Percentiles rank a stretch among this genome's conserved stretches.
phyloP scores from a whole-genome alignment of 1,284 basidiomycete species.

The Nidula niveotomentosa region DNA sequence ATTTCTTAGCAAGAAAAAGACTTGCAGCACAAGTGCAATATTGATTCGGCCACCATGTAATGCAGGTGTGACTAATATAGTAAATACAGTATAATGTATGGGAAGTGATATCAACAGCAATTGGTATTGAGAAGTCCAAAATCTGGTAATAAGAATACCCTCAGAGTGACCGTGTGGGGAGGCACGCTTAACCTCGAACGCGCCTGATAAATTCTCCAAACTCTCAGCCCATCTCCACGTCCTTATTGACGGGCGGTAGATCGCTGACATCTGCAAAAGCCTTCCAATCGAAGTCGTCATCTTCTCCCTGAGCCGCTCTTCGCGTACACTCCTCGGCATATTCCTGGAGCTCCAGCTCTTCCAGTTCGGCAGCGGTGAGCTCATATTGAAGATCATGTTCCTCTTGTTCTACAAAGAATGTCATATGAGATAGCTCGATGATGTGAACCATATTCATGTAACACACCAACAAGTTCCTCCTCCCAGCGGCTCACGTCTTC shows the following conservation, averaged over 20 bases:
- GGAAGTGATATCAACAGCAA: no score
- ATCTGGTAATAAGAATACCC: no score
- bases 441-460: neutral
- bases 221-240: neutral
- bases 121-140: no score
- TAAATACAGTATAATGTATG: no score
- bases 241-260: neutral
- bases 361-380: conserved; percentile 41
- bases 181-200: no score
- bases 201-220: no score
- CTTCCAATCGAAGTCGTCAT: conserved; percentile 34
- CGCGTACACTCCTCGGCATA: conserved; percentile 53
- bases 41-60: no score
- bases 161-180: no score
- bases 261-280: conserved; percentile 8
- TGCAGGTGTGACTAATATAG: no score
- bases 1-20: no score
- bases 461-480: conserved; percentile 41
- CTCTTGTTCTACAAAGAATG: neutral
- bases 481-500: conserved; percentile 65
- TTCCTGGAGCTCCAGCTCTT: conserved; percentile 56
- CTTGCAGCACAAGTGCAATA: no score
- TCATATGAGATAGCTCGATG: conserved; percentile 5
- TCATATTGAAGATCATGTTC: neutral
- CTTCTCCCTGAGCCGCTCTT: conserved; percentile 23